A percentile compares a stretch with the other conserved stretches of the same genome.
Conservation (phyloP, 164 flowering plant genomes). For the Magnolia changhungtana region DNA sequence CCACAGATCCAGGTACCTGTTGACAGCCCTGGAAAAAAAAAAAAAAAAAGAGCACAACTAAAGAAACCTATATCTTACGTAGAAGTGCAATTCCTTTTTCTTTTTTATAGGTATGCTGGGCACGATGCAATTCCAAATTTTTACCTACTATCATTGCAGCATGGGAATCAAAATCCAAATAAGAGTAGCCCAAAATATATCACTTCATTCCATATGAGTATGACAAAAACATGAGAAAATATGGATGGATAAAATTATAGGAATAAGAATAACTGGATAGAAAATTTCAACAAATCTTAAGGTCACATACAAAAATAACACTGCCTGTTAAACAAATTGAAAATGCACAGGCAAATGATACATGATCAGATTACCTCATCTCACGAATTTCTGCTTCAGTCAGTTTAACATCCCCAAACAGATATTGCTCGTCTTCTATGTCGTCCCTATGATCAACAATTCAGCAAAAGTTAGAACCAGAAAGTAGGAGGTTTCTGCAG, state of each 20-base stretch:
- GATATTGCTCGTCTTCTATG: constrained; percentile 87
- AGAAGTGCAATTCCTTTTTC: too few species aligned
- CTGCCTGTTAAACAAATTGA: not conserved
- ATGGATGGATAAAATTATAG: not conserved
- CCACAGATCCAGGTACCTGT: too few species aligned
- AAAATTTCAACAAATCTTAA: not conserved
- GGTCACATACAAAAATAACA: not conserved
- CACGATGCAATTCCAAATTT: not conserved
- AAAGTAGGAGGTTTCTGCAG: too few species aligned
- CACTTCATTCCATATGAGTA: not conserved
- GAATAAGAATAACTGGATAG: not conserved
- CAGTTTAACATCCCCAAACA: constrained; percentile 75
- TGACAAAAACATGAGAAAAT: not conserved
- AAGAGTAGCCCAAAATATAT: not conserved
- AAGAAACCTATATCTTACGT: not conserved
- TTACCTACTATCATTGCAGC: not conserved
- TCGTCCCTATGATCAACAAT: constrained; percentile 63
- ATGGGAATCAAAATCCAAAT: not conserved
- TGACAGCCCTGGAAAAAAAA: too few species aligned
- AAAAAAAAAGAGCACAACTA: not conserved
- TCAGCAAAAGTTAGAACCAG: not conserved
- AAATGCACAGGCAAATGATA: not conserved
- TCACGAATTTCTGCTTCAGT: constrained; percentile 76
- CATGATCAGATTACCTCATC: constrained; percentile 44
- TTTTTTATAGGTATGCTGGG: too few species aligned